phyloP scores from a whole-genome alignment of 495 filamentous ascomycete species.

The Annulohypoxylon maeteangense region DNA sequence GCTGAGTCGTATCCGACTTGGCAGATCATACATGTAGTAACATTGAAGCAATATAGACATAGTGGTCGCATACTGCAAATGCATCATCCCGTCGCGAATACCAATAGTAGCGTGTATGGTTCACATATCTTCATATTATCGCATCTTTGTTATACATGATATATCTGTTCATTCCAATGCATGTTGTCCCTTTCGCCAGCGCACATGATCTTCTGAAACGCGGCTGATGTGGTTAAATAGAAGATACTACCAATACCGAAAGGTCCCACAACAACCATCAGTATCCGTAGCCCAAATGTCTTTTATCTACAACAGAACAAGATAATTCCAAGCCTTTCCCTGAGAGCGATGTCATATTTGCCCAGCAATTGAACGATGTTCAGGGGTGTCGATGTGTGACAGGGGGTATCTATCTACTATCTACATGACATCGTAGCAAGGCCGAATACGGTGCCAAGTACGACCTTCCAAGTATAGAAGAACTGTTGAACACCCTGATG shows the following conservation, averaged over 20 bases:
- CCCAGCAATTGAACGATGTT: slow-evolving; percentile 12
- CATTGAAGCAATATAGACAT: slow-evolving; percentile 26
- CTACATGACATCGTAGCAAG: background rate
- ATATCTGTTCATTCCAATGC: background rate
- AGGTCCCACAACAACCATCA: slow-evolving; percentile 24
- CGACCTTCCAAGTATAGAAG: slow-evolving; percentile 14
- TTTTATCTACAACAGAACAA: background rate
- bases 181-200: background rate
- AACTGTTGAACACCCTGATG: slow-evolving; percentile 29
- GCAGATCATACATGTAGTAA: slow-evolving; percentile 7
- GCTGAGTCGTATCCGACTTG: background rate
- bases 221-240: slow-evolving; percentile 27
- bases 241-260: background rate
- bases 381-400: slow-evolving; percentile 11
- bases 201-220: background rate
- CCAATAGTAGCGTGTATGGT: slow-evolving; percentile 5
- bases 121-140: background rate
- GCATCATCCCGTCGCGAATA: background rate
- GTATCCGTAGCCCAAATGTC: background rate
- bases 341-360: background rate
- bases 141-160: slow-evolving; percentile 6
- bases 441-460: slow-evolving; percentile 3
- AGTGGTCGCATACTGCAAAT: slow-evolving; percentile 7
- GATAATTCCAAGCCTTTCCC: background rate
- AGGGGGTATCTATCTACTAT: slow-evolving; percentile 1